phyloP scores from a whole-genome alignment of 805 yeast genomes.

The Wilhelminamyces savonicus region DNA sequence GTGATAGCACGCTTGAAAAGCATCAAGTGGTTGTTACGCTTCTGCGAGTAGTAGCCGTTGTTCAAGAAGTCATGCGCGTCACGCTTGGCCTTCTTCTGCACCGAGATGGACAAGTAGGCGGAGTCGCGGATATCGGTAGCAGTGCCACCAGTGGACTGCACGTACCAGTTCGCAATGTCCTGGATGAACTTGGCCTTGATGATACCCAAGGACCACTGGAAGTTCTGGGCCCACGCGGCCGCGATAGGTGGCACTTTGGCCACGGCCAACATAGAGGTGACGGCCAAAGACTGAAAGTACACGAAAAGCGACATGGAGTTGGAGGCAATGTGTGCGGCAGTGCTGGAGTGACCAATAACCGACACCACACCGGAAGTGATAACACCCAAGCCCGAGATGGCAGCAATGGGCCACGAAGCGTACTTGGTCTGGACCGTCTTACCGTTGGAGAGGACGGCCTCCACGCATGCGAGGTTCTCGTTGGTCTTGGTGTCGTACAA shows the following conservation, averaged over 20 bases:
- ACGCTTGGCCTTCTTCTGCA: conserved; percentile 51
- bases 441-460: conserved; percentile 79
- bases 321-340: conserved; percentile 97
- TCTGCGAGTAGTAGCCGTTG: conserved; percentile 4
- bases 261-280: conserved; percentile 94
- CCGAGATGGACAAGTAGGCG: conserved; percentile 70
- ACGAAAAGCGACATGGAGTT: conserved; percentile 88
- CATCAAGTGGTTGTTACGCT: conserved; percentile 6
- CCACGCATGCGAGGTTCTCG: conserved; percentile 79
- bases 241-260: conserved; percentile 92
- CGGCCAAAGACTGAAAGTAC: conserved; percentile 89
- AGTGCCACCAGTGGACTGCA: conserved; percentile 89
- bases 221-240: conserved; percentile 96
- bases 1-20: conserved; percentile 24
- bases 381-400: conserved; percentile 81
- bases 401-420: conserved; percentile 89
- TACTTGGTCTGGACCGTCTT: conserved; percentile 87
- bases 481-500: conserved; percentile 39
- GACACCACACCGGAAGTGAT: conserved; percentile 83
- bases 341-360: conserved; percentile 79
- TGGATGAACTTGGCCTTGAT: conserved; percentile 75
- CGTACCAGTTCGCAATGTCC: conserved; percentile 83
- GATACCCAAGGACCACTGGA: conserved; percentile 94
- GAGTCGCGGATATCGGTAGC: conserved; percentile 71
- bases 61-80: conserved; percentile 6